Base-by-base conservation (phyloP, 2,329 filamentous ascomycete genomes). In the Colletotrichum truncatum region DNA sequence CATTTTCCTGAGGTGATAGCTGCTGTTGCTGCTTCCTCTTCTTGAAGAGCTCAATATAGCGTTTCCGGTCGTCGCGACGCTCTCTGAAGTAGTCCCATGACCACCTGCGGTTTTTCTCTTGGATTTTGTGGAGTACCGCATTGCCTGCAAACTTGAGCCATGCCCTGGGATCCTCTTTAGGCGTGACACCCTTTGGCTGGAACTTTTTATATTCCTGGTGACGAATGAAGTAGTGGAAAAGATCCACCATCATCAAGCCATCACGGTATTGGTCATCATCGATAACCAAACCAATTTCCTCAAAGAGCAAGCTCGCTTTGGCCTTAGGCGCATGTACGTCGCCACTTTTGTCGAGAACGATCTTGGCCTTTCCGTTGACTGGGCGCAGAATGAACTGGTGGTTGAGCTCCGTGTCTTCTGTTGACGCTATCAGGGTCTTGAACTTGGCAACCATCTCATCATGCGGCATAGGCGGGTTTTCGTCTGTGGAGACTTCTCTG, bases 261-360 rank as follows among this genome's bases (percentile, higher is more conserved):
- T 99, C 96, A 28, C 97, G 92, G 75, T 99, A 99, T 76, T 99
- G 96, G 70, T 98, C 89, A 70, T 99, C 95, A 71, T 99, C 97
- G 30, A 99, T 86, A n/a, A 98, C 93, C 68, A 99, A 91, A 53
- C 97, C 96, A 64, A 99, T 94, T 74, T 99, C 97, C 74, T 99
- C 95, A 72, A 99, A 99, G 2, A 98, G 81, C 16, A 99, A 81
- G 38, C 92, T 92, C 26, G 94, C 93, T 78, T 98, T 98, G 81
- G 96, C 90, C 73, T 95, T 96, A 3, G 96, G 93, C 14, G 87
- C 85, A 62, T 93, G 89, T 26, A 87, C 79, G 70, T 93, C 92
- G 25, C 93, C 94, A 1, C 93, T 94, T 79, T 99, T 99, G 81
- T 98, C 93, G 73, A 99, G 87, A 72, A 98, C 94, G 23, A 99